A percentile compares a stretch with the other conserved stretches of the same genome.
phyloP scores from a whole-genome alignment of 176 grass and related monocot species.

The Chloris gayana region DNA sequence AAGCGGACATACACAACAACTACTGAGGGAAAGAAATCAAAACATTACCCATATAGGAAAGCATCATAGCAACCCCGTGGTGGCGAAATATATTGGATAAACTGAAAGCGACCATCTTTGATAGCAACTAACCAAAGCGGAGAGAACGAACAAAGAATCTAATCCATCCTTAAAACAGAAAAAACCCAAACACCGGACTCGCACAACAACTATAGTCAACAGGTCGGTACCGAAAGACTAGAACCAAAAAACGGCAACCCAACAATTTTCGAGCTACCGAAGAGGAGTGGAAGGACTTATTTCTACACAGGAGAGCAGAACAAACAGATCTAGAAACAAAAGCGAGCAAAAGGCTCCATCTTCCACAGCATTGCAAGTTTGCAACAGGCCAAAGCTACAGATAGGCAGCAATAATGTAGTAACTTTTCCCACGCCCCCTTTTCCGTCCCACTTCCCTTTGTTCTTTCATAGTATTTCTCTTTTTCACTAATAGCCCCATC shows the following conservation, averaged over 20 bases:
- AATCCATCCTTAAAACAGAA: background rate
- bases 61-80: background rate
- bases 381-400: constrained; percentile 24
- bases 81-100: background rate
- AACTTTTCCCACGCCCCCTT: constrained; percentile 3
- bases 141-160: background rate
- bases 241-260: background rate
- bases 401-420: constrained; percentile 25
- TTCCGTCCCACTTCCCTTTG: background rate
- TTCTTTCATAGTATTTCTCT: background rate
- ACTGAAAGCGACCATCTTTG: background rate
- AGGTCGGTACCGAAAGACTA: background rate
- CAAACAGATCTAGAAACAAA: constrained; percentile 25
- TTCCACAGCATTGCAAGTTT: constrained; percentile 28
- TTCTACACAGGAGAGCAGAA: background rate
- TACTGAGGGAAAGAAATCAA: background rate
- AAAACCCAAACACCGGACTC: background rate
- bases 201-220: background rate
- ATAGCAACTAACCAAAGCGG: background rate
- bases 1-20: background rate
- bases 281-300: background rate
- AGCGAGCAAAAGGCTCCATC: background rate
- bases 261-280: background rate
- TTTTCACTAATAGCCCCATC: background rate
- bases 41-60: background rate